Base-by-base conservation (phyloP, 192 early-diverging fungal species). In the Phycomyces nitens region DNA sequence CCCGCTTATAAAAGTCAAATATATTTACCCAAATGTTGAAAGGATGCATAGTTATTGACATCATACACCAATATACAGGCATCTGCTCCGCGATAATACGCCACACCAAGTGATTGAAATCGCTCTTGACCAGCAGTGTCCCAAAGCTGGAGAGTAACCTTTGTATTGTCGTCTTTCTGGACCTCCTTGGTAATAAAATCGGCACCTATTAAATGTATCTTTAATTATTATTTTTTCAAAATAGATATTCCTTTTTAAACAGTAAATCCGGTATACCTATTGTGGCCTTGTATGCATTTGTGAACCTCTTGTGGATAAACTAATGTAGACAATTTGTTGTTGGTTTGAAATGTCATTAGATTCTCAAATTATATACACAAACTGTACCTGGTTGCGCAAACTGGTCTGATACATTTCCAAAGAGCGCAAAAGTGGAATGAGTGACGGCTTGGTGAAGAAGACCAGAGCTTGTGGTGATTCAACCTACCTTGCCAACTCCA, bases 101-200 rank as follows among this genome's bases (percentile, higher is more conserved):
- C 95, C 22, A 99, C 94, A 3, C 96, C 96, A 1, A 99, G 80
- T 29, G 85, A 88, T 74, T 95, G 94, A 75, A 99, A 99, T 56
- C 95, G 84, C 75, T 98, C 96, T 77, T 98, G 96, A 3, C 96
- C 96, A 9, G 96, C 96, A 14, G 94, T 95, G 69, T 97, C 94
- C 96, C 94, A 95, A 64, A 94, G 93, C 80, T 94, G 75, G 22
- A 79, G 54, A 34, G 70, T 77, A 0, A 93, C 92, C 29, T 88
- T 75, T 53, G 85, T 88, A 52, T 78, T 76, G 41, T 94, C 92
- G 51, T 94, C 93, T 3, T 89, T 84, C 44, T 86, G 77, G 39
- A 99, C 87, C 66, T 97, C 92, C 71, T 99, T 99, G 62, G 94
- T 95, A 68, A 97, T 84, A 71, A 99, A 99, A 69, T 99, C 96